Evolutionary conservation across 1,139 yeast genomes (phyloP).

Genomic region (Pichia sp.): DNA sequence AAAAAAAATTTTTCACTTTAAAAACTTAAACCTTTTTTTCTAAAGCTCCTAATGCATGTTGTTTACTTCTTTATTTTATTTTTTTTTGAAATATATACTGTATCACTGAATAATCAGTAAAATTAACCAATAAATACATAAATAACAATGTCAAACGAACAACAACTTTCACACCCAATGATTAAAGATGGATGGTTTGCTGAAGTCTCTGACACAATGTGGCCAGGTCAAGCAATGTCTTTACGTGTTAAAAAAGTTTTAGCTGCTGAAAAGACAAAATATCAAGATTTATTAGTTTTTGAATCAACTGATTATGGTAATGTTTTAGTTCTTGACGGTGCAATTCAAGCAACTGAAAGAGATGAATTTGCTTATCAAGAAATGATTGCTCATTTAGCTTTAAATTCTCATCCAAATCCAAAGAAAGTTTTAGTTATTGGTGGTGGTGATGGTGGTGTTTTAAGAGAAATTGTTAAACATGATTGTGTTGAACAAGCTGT

Average conservation of each 20-base stretch:
- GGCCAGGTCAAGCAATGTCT: conserved; percentile 91
- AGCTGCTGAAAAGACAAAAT: conserved; percentile 67
- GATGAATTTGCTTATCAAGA: conserved; percentile 91
- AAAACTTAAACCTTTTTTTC: no score
- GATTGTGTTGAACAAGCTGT: conserved; percentile 60
- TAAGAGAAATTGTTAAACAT: conserved; percentile 81
- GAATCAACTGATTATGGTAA: conserved; percentile 73
- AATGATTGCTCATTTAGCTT: conserved; percentile 74
- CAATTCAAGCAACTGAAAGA: conserved; percentile 80
- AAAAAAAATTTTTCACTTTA: no score
- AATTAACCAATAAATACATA: not conserved
- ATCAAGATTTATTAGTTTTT: conserved; percentile 78
- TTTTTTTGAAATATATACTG: no score
- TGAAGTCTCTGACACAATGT: conserved; percentile 22
- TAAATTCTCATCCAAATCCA: conserved; percentile 70
- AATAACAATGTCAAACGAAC: conserved; percentile 1
- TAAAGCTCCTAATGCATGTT: no score
- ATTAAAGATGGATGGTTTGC: conserved; percentile 24
- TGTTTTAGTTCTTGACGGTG: conserved; percentile 80
- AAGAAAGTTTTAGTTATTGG: conserved; percentile 78
- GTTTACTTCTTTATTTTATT: no score
- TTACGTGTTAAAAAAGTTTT: conserved; percentile 71
- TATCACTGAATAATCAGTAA: no score
- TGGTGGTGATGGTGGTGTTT: conserved; percentile 93
- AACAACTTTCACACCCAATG: conserved; percentile 17